Base-by-base conservation (phyloP, 352 stramenopile genomes). In the Globisporangium paddicum region DNA sequence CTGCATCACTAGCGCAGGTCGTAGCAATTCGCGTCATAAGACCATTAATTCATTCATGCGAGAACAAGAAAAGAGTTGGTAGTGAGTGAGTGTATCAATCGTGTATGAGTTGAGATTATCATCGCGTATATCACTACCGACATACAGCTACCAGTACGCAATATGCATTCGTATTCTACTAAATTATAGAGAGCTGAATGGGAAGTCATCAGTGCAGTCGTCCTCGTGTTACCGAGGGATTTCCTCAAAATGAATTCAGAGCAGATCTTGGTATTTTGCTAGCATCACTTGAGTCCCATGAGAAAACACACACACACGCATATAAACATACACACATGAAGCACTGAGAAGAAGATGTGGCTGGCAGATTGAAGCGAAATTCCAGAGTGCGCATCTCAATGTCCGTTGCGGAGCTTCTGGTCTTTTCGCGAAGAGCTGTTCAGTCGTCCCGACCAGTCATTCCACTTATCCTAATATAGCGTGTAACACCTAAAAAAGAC, bases 241-340 rank as follows among this genome's bases (percentile, higher is more conserved):
- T 77, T 89, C 79, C 71, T 87, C 79, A 89, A 71, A 59, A 76
- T 71, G 55, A 60, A 79, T 79, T 88, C 79, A 87, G 79, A 89
- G 79, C 79, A 89, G 79, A 89, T 89, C 79, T 89, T 89, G 79
- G 79, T 89, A 89, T 87, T 55, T 78, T 81, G 78, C 68, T 54
- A 81, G 74, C 79, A 89, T 89, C 79, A 73, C 62, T 45, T 73
- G 79, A 89, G 62, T 60, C 59, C 55, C 57, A 58, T 25, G 18
- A 14, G 30, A 38, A 18, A 35, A 13, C 19, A 5, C 46, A 19
- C n/a, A n/a, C n/a, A 38, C 26, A 35, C n/a, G 40, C 8, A 45
- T 13, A 51, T 37, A 56, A 55, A 35, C 11, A 23, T 5, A 10
- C 25, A 44, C 19, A 44, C 14, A 46, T 2, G 10, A 23, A 46